A percentile compares a stretch with the other conserved stretches of the same genome.
phyloP scores from a whole-genome alignment of 2,329 filamentous ascomycete species.

The Aspergillus ibericus region DNA sequence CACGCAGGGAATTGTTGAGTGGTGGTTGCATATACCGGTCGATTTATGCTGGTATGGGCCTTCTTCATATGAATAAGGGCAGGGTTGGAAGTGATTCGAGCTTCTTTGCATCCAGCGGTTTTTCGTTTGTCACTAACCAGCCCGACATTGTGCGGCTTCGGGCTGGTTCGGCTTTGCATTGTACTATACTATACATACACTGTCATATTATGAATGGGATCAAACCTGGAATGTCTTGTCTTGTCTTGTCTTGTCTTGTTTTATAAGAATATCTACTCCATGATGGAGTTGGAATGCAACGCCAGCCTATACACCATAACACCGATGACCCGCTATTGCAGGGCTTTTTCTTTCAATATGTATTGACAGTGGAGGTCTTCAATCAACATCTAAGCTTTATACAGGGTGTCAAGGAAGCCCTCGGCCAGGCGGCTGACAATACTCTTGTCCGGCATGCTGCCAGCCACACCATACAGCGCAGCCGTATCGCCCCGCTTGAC shows the following conservation, averaged over 20 bases:
- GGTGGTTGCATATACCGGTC: background rate
- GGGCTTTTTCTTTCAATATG: conserved; percentile 1
- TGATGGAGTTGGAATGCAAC: background rate
- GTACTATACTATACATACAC: conserved; percentile 11
- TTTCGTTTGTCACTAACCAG: background rate
- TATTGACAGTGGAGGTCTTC: conserved; percentile 15
- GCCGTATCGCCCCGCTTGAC: conserved; percentile 68
- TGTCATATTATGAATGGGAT: background rate
- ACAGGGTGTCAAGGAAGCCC: conserved; percentile 89
- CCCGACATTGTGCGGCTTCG: no score
- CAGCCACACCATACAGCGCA: conserved; percentile 91
- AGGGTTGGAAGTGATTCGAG: background rate
- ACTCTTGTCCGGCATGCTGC: conserved; percentile 91
- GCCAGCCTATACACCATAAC: conserved; percentile 9
- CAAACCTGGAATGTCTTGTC: background rate
- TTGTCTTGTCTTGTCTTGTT: background rate
- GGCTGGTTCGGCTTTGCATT: background rate
- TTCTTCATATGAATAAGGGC: no score
- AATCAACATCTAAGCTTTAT: conserved; percentile 65
- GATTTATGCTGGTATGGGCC: no score
- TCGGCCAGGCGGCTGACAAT: conserved; percentile 87
- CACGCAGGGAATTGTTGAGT: background rate
- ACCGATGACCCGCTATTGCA: conserved; percentile 12
- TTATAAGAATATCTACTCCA: background rate
- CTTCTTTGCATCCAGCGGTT: conserved; percentile 23